Evolutionary conservation across 2,329 filamentous ascomycete species (phyloP).

Genomic region (Raffaelea deltoideospora): DNA sequence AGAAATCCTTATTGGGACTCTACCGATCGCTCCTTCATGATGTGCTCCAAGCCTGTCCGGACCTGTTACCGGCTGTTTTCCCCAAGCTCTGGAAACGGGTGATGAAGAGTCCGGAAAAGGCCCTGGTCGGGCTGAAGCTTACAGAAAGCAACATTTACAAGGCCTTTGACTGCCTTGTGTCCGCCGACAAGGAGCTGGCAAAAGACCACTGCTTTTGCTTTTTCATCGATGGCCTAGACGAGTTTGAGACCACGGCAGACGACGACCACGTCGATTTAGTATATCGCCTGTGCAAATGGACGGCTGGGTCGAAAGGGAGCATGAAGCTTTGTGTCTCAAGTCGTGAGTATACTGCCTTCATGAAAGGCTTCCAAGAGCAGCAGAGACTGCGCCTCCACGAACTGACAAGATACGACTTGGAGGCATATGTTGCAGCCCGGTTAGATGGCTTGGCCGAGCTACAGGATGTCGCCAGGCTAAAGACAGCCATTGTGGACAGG

Average conservation of each 20-base stretch:
- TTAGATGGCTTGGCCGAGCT: neutral
- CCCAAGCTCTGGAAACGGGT: neutral
- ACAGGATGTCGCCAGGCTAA: neutral
- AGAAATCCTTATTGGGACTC: neutral
- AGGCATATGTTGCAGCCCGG: neutral
- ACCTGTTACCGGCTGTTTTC: neutral
- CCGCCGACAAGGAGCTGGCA: neutral
- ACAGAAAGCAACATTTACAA: neutral
- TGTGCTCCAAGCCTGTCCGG: neutral
- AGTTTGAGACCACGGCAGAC: neutral
- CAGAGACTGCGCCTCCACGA: neutral
- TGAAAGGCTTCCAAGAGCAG: neutral
- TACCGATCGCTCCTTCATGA: conserved; percentile 1
- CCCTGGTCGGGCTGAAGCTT: neutral
- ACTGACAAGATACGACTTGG: neutral
- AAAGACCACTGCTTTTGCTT: neutral
- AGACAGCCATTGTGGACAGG: neutral
- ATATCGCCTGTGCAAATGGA: neutral
- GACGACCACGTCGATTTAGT: neutral
- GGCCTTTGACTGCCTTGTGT: neutral
- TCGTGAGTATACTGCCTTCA: conserved; percentile 1
- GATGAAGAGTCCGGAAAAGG: neutral
- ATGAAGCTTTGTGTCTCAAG: conserved; percentile 3
- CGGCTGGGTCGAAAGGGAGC: too few relatives aligned
- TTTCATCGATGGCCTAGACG: conserved; percentile 4